Evolutionary conservation across 2,329 filamentous ascomycete species (phyloP), one percentile per base, ranked within the genome.

Genomic region (Ascochyta lentis): DNA sequence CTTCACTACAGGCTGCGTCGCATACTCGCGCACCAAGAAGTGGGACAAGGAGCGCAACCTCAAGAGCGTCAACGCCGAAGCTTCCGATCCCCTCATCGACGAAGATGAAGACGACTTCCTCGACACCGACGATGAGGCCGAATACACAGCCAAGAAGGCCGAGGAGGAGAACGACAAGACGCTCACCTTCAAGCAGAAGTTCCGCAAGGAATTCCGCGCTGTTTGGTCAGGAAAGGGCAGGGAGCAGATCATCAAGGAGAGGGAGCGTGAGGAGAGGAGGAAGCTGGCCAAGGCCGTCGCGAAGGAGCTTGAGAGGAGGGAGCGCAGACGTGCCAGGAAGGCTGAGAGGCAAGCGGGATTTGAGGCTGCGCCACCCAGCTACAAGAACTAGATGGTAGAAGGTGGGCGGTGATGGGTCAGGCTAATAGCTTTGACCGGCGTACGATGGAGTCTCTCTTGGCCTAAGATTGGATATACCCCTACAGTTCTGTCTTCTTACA

Each of bases 241-340:
- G 41, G 58, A 58, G 39, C 59, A 69, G 19, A 56, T 71, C 1
- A 31, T 64, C 37, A 70, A 69, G 63, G 63, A 65, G 58, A 67
- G 60, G 59, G 68, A 72, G 60, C 56, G 68, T 12, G 69, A 70
- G 60, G 68, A 72, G 59, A 61, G 69, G 58, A 65, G 54, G 55
- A 70, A 72, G 62, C 45, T 72, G 49, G 69, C 69, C 19, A 69
- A 67, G 63, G 68, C 68, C 15, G 69, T 72, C 24, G 68, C 66
- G 26, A 66, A 60, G 59, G 69, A 69, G 58, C 29, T 72, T 48
- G 65, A 69, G 27, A 53, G 69, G 15, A 56, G 64, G 27, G 69
- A 70, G 54, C 59, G 68, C 40, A 63, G 63, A 47, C 61, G 59
- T 54, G 65, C 60, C 3, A 64, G 64, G 61, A 59, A 62, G 57